Conservation (phyloP, 331 rosid species). For the Prunus yedoensis region DNA sequence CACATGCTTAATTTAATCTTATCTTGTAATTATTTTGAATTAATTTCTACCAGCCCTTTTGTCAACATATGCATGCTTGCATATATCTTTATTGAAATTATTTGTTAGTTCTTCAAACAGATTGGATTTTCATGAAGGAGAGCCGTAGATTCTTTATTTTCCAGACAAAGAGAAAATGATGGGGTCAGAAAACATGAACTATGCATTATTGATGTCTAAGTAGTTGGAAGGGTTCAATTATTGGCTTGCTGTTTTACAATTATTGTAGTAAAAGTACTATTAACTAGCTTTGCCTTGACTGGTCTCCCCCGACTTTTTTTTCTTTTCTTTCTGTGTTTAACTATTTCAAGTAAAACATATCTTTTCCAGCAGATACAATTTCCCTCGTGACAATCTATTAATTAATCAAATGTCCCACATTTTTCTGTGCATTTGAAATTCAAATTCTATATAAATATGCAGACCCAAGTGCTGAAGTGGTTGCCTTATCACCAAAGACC, state of each 20-base stretch:
- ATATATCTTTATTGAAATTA: background rate
- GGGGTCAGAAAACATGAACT: background rate
- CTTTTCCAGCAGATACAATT: too few relatives aligned
- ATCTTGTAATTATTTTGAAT: too few relatives aligned
- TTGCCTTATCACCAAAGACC: too few relatives aligned
- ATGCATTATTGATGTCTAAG: constrained; percentile 29
- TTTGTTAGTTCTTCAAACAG: background rate
- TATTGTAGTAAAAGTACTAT: constrained; percentile 37
- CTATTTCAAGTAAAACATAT: background rate
- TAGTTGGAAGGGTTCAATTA: constrained; percentile 42
- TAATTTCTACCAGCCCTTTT: too few relatives aligned
- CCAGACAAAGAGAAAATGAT: background rate
- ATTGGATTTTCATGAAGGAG: constrained; percentile 7
- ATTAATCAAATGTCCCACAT: background rate
- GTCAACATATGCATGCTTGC: constrained; percentile 10
- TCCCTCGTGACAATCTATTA: background rate
- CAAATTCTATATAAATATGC: background rate
- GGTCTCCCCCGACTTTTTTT: constrained; percentile 9
- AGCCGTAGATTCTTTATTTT: background rate
- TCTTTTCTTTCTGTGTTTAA: background rate
- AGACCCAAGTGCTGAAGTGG: constrained; percentile 87
- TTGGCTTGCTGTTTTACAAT: constrained; percentile 46
- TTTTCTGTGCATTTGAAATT: background rate
- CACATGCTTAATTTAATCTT: too few relatives aligned
- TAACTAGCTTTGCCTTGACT: constrained; percentile 23